Base-by-base conservation (phyloP, 306 rosid genomes). In the Dryas alaskensis region DNA sequence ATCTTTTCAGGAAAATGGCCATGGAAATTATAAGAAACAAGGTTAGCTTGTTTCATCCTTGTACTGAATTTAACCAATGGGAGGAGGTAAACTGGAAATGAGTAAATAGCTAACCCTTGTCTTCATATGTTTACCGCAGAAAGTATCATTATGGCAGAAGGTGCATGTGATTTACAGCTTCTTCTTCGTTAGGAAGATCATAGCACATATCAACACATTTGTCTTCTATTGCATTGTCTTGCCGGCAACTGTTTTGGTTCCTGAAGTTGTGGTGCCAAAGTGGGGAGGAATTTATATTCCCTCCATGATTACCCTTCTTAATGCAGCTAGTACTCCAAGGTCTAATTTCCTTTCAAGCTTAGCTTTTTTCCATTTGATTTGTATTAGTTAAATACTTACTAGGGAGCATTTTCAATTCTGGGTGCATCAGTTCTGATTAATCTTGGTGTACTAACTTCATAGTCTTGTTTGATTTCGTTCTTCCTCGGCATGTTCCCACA, bases 211-310 rank as follows among this genome's bases (percentile, higher is more conserved):
- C 81, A 83, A 80, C 78, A 88, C 97, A 8, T 92, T 90, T 71
- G 58, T 87, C 57, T 90, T 92, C 77, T 92, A 89, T 78, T 88
- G 97, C 78, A 16, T 90, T 50, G 86, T 90, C 49, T 77, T 92
- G 31, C 98, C 98, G 4, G 95, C 92, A 45, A 90, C 98, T 10
- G 95, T 92, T 72, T 4, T 87, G 27, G 90, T 90, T 25, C 96
- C 98, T 64, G 98, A 92, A 82, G 97, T 89, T n/a, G 77, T 0
- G 3, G 95, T 92, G 60, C 98, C 96, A 0, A 87, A 80, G 79
- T 92, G 97, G 98, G 96, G 96, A 14, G 81, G 87, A 31, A 87
- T 92, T 4, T 92, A 90, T 62, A 87, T 92, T 74, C 98, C 98
- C 83, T 81, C 89, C 25, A 75, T 89, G 53, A 89, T 86, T 69